Conservation (phyloP, 495 filamentous ascomycete genomes). For the Hypoxylon intermedium region DNA sequence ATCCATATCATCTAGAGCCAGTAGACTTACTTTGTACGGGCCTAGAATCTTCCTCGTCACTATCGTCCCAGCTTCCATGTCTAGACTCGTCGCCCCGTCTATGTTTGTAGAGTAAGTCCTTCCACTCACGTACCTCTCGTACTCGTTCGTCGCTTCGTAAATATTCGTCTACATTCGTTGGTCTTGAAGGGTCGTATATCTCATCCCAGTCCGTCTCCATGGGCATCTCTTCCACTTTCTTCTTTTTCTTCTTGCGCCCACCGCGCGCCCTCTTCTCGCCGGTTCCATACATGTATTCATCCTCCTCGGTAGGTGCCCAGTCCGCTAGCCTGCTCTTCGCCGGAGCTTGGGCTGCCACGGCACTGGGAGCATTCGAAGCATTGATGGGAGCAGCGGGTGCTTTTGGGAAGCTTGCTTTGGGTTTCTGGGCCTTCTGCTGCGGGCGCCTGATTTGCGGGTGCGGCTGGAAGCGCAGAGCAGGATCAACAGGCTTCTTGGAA, state of each 20-base stretch:
- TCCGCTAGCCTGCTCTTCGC: constrained; percentile 78
- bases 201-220: constrained; percentile 87
- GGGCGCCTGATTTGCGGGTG: constrained; percentile 61
- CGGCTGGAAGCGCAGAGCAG: constrained; percentile 88
- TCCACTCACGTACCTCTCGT: constrained; percentile 84
- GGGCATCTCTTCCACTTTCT: constrained; percentile 68
- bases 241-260: constrained; percentile 82
- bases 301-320: constrained; percentile 75
- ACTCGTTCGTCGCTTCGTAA: constrained; percentile 84
- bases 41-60: constrained; percentile 63
- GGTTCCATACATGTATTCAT: constrained; percentile 61
- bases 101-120: constrained; percentile 81
- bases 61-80: constrained; percentile 58
- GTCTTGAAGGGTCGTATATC: constrained; percentile 83
- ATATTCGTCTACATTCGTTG: constrained; percentile 88
- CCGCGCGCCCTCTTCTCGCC: constrained; percentile 75
- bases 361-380: constrained; percentile 18
- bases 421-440: constrained; percentile 70
- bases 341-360: constrained; percentile 32
- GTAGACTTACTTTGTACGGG: constrained; percentile 57
- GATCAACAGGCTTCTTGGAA: constrained; percentile 75
- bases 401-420: constrained; percentile 66
- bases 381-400: constrained; percentile 34
- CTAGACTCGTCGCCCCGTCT: constrained; percentile 57
- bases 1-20: neutral